A percentile compares a stretch with the other conserved stretches of the same genome.
Conservation (phyloP, 2,329 filamentous ascomycete species). For the Lasiodiplodia theobromae region DNA sequence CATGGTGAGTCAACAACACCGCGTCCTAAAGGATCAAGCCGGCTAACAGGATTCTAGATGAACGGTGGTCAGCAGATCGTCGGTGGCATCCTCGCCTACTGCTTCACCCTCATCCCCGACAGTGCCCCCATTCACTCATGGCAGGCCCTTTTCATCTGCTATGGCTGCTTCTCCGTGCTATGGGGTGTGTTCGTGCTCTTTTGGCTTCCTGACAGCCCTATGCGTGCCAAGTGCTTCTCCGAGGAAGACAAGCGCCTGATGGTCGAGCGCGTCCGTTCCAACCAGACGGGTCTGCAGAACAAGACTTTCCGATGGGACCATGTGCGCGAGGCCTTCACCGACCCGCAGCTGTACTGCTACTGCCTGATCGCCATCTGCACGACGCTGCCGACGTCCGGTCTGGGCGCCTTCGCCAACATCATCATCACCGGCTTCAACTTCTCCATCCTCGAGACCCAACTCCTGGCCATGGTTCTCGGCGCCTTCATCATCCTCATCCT, state of each 20-base stretch:
- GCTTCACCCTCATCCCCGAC: constrained; percentile 62
- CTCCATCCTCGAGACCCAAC: constrained; percentile 69
- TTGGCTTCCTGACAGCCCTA: constrained; percentile 70
- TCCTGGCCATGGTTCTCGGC: constrained; percentile 77
- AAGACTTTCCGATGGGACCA: constrained; percentile 61
- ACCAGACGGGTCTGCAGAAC: constrained; percentile 51
- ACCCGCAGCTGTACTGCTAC: constrained; percentile 63
- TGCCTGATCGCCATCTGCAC: constrained; percentile 72
- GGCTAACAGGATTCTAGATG: constrained; percentile 60
- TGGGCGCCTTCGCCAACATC: constrained; percentile 77
- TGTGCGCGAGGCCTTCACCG: constrained; percentile 60
- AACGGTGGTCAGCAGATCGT: constrained; percentile 77
- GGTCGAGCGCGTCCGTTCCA: constrained; percentile 59
- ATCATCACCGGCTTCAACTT: constrained; percentile 76
- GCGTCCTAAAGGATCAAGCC: background rate
- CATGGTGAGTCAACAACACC: constrained; percentile 46
- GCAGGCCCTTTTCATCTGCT: constrained; percentile 49
- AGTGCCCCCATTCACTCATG: constrained; percentile 63
- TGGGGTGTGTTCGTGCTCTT: constrained; percentile 60
- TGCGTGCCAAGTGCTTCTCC: constrained; percentile 64
- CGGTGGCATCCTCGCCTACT: constrained; percentile 64
- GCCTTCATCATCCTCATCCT: constrained; percentile 76
- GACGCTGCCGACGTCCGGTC: constrained; percentile 74
- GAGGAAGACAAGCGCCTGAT: constrained; percentile 65
- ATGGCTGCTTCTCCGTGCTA: constrained; percentile 56